These are phyloP conservation scores for Suillus hirtellus DNA, from an alignment of 768 basidiomycete species.

Conservation along the genomic window DNA sequence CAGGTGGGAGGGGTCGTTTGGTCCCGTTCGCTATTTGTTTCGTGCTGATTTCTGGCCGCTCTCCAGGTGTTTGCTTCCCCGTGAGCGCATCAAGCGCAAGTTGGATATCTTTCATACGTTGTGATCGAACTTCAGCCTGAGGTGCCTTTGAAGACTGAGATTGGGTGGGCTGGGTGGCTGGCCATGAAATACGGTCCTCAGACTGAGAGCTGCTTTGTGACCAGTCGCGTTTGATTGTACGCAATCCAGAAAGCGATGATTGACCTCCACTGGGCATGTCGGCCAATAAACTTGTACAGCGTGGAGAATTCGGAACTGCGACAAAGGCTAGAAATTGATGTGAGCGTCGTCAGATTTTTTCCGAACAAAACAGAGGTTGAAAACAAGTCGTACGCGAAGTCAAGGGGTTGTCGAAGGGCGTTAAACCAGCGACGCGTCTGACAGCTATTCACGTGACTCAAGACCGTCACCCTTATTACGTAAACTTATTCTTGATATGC, in stretches of 20 bases:
- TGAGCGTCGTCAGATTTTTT: not conserved
- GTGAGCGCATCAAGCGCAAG: conserved; percentile 51
- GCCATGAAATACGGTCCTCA: conserved; percentile 41
- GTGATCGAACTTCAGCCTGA: conserved; percentile 22
- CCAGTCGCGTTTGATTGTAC: conserved; percentile 63
- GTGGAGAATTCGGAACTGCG: not conserved
- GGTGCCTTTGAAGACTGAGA: conserved; percentile 20
- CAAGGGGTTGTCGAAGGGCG: not conserved
- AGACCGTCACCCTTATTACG: not conserved
- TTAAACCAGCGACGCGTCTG: not conserved
- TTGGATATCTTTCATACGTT: conserved; percentile 59
- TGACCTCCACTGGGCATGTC: conserved; percentile 32
- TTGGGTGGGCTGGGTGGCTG: conserved; percentile 31
- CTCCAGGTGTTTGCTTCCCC: conserved; percentile 24
- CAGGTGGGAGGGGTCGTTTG: conserved; percentile 33
- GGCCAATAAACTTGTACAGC: not conserved
- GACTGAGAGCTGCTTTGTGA: conserved; percentile 44
- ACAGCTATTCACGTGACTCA: not conserved
- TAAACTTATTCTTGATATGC: not conserved
- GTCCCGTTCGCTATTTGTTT: conserved; percentile 26
- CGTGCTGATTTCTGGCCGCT: conserved; percentile 17
- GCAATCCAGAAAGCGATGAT: conserved; percentile 55
- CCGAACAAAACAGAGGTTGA: not conserved
- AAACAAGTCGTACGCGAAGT: not conserved
- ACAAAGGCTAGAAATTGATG: no score